These are phyloP conservation scores for Parastagonospora nodorum DNA, from an alignment of 2,329 filamentous ascomycete genomes.

Conservation along the genomic window DNA sequence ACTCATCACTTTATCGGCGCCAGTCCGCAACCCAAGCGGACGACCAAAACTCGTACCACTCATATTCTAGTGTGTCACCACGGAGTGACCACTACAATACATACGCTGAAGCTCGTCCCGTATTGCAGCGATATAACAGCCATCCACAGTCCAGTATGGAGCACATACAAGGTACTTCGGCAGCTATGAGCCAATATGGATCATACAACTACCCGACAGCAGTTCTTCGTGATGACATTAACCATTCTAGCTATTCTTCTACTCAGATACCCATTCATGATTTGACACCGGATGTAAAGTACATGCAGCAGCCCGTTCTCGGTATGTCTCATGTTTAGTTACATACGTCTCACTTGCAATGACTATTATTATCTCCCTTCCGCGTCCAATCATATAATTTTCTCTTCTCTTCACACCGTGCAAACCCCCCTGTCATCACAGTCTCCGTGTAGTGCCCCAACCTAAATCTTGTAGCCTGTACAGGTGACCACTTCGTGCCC, in stretches of 20 bases:
- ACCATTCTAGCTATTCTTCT: constrained; percentile 35
- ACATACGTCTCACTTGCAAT: constrained; percentile 39
- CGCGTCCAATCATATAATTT: constrained; percentile 11
- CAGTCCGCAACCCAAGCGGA: constrained; percentile 23
- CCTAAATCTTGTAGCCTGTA: not conserved
- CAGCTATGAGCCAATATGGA: constrained; percentile 27
- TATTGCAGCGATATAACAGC: constrained; percentile 29
- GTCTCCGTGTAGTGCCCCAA: not conserved
- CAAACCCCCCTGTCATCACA: constrained; percentile 9
- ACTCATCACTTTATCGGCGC: constrained; percentile 32
- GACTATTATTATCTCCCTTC: constrained; percentile 35
- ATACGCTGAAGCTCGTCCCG: constrained; percentile 24
- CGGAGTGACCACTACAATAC: constrained; percentile 30
- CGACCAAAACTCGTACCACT: constrained; percentile 27
- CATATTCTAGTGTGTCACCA: constrained; percentile 26
- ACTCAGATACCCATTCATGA: constrained; percentile 45
- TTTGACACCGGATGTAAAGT: constrained; percentile 43
- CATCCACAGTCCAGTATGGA: constrained; percentile 26
- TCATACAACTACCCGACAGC: constrained; percentile 26
- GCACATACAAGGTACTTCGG: constrained; percentile 20
- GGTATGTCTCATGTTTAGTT: constrained; percentile 50
- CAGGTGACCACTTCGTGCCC: not conserved
- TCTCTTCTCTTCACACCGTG: constrained; percentile 8
- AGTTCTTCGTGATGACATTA: constrained; percentile 32
- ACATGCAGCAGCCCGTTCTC: constrained; percentile 45